These are phyloP conservation scores for Baudoinia panamericana DNA, from an alignment of 495 filamentous ascomycete genomes.

Conservation along the genomic window DNA sequence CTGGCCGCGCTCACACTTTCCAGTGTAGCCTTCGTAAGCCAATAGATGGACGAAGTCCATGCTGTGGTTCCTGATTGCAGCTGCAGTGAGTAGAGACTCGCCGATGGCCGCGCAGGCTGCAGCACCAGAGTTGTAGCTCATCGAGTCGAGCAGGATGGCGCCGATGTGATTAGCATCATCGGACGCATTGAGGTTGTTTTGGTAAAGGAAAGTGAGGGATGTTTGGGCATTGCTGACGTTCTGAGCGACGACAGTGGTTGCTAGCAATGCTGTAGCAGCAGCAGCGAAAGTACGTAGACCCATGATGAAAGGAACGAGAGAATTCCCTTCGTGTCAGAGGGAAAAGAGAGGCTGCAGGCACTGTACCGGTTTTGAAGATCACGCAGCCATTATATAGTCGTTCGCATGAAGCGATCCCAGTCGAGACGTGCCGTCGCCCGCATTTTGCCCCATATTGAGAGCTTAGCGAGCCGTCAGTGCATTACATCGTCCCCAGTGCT, in stretches of 20 bases:
- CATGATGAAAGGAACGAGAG: too few relatives aligned
- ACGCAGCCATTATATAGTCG: too few relatives aligned
- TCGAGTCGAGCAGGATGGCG: constrained; percentile 32
- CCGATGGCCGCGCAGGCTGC: constrained; percentile 32
- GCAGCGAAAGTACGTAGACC: not conserved
- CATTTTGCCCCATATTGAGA: too few relatives aligned
- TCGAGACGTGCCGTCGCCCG: too few relatives aligned
- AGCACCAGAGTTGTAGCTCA: constrained; percentile 24
- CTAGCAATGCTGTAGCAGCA: constrained; percentile 5
- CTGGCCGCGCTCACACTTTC: constrained; percentile 23
- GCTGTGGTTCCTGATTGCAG: constrained; percentile 27
- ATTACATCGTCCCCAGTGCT: too few relatives aligned
- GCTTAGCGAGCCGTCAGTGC: constrained; percentile 2
- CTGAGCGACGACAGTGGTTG: not conserved
- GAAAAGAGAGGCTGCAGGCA: too few relatives aligned
- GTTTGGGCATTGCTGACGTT: constrained; percentile 27
- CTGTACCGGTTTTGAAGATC: too few relatives aligned
- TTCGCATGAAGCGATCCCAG: too few relatives aligned
- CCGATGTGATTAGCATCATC: constrained; percentile 36
- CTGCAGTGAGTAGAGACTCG: constrained; percentile 31
- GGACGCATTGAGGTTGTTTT: constrained; percentile 38
- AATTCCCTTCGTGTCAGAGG: too few relatives aligned
- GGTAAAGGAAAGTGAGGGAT: constrained; percentile 35
- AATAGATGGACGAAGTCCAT: constrained; percentile 30
- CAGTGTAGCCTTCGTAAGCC: constrained; percentile 30